Evolutionary conservation across 148 eudicot genomes (phyloP).

Genomic region (Vaccinium vitisidaea): DNA sequence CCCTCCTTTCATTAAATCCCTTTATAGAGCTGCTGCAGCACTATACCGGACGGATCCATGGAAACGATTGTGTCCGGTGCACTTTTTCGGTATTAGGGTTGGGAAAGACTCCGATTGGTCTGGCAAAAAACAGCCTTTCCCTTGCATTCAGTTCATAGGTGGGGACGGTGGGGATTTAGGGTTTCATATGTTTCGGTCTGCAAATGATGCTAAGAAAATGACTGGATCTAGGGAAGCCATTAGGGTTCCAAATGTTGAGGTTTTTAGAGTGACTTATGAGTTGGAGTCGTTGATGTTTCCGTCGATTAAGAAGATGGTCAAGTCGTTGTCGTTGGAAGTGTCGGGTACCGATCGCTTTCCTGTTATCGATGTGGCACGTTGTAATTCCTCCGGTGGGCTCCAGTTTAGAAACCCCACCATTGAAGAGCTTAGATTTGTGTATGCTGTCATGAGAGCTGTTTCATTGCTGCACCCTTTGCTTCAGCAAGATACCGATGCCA

Average conservation of each 20-base stretch:
- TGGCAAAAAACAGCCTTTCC: conserved; percentile 51
- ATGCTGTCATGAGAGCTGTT: conserved; percentile 49
- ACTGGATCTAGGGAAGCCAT: conserved; percentile 48
- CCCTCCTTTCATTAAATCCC: conserved; percentile 48
- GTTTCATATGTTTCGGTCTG: conserved; percentile 51
- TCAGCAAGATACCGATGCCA: conserved; percentile 31
- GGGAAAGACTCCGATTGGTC: conserved; percentile 67
- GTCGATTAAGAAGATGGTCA: conserved; percentile 50
- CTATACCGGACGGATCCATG: conserved; percentile 63
- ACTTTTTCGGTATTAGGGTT: conserved; percentile 48
- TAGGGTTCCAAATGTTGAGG: conserved; percentile 51
- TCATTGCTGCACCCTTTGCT: conserved; percentile 59
- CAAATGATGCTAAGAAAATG: conserved; percentile 46
- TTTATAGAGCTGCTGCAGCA: conserved; percentile 60
- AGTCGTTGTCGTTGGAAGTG: conserved; percentile 42
- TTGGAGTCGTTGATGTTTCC: conserved; percentile 47
- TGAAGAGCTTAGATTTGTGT: conserved; percentile 63
- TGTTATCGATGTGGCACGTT: conserved; percentile 53
- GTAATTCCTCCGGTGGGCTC: conserved; percentile 41
- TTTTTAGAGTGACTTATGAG: conserved; percentile 62
- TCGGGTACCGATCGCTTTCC: conserved; percentile 55
- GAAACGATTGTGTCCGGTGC: conserved; percentile 65
- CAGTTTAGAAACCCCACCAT: conserved; percentile 49
- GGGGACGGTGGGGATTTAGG: conserved; percentile 70
- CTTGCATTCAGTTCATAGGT: conserved; percentile 57